Conservation (phyloP, 371 early-diverging fungal species). For the Amoeboaphelidium protococcarum region DNA sequence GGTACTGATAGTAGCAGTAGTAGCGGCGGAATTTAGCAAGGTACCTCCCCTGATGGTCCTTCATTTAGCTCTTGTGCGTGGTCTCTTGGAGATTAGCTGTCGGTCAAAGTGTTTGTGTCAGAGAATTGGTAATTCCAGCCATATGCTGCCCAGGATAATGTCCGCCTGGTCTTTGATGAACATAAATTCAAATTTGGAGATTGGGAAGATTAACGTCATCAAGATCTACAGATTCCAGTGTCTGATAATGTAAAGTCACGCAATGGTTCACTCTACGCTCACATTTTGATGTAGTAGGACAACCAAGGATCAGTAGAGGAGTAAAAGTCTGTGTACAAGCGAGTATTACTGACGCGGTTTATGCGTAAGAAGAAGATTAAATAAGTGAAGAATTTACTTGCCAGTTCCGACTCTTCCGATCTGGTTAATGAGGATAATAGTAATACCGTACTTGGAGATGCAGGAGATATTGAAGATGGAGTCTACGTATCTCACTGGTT, state of each 20-base stretch:
- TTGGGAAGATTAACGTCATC: neutral
- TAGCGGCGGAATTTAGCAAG: too few relatives aligned
- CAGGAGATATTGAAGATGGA: neutral
- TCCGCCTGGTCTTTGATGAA: neutral
- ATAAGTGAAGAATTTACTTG: constrained; percentile 39
- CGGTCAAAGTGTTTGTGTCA: neutral
- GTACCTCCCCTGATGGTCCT: too few relatives aligned
- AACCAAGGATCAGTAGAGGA: constrained; percentile 20
- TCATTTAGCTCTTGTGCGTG: neutral
- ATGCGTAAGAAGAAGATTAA: constrained; percentile 26
- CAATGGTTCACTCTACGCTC: constrained; percentile 59
- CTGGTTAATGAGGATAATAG: neutral
- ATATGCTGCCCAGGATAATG: neutral
- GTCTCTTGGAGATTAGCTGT: neutral
- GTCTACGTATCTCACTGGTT: constrained; percentile 52
- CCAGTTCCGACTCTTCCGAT: constrained; percentile 12
- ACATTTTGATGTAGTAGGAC: constrained; percentile 31
- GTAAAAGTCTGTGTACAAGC: constrained; percentile 19
- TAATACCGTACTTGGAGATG: too few relatives aligned
- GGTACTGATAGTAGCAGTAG: too few relatives aligned
- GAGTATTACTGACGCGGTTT: constrained; percentile 40
- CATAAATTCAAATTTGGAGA: neutral
- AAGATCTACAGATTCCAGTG: neutral
- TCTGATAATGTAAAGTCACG: constrained; percentile 24
- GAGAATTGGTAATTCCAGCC: too few relatives aligned